phyloP scores from a whole-genome alignment of 2,329 filamentous ascomycete genomes.

The Coniochaeta prunicola region DNA sequence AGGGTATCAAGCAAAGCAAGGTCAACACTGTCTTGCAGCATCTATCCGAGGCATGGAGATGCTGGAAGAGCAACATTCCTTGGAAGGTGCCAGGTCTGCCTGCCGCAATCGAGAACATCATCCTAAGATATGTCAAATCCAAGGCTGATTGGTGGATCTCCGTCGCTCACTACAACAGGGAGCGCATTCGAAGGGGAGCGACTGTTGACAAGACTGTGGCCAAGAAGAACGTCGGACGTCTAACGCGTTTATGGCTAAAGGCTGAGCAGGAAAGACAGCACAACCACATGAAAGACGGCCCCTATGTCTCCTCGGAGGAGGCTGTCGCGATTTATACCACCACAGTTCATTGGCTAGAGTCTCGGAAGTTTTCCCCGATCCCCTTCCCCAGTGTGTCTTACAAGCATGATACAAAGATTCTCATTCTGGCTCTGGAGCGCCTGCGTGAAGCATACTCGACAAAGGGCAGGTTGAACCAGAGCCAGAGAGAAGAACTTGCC shows the following conservation, averaged over 20 bases:
- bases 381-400: conserved; percentile 98
- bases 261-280: conserved; percentile 97
- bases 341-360: conserved; percentile 97
- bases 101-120: conserved; percentile 97
- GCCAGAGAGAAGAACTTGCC: conserved; percentile 91
- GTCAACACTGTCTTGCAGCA: conserved; percentile 97
- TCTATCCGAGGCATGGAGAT: conserved; percentile 95
- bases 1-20: conserved; percentile 99
- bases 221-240: conserved; percentile 94
- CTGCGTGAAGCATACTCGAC: conserved; percentile 95
- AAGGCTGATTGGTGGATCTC: conserved; percentile 99
- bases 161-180: conserved; percentile 96
- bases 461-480: conserved; percentile 94
- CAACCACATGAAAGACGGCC: conserved; percentile 99
- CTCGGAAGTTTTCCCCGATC: conserved; percentile 95
- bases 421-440: conserved; percentile 90
- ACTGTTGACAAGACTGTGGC: conserved; percentile 99
- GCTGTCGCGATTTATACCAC: conserved; percentile 98
- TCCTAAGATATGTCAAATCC: conserved; percentile 95
- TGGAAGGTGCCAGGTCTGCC: conserved; percentile 98
- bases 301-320: conserved; percentile 96
- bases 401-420: conserved; percentile 98
- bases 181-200: conserved; percentile 90
- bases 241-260: conserved; percentile 95
- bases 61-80: conserved; percentile 99